phyloP scores from a whole-genome alignment of 2,329 filamentous ascomycete genomes.

The Diaporthe batatas region DNA sequence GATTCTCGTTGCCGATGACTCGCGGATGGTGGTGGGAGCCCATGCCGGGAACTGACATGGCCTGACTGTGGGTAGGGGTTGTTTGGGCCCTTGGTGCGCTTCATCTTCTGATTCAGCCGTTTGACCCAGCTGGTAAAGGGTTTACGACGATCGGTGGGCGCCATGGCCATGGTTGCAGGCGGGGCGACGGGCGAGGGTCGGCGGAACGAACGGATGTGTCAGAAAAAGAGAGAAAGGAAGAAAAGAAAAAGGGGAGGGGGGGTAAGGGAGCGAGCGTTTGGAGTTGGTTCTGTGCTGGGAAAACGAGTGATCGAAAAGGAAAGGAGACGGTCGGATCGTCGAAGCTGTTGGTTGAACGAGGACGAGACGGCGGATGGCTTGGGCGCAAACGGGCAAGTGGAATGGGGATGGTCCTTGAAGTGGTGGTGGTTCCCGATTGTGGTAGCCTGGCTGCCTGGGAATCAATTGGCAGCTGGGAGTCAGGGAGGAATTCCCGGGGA shows the following conservation, averaged over 20 bases:
- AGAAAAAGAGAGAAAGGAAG: slow-evolving; percentile 14
- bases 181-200: neutral
- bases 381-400: neutral
- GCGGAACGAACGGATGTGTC: neutral
- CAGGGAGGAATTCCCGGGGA: slow-evolving; percentile 9
- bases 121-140: slow-evolving; percentile 96
- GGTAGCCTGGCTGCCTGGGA: neutral
- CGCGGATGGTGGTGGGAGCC: slow-evolving; percentile 47
- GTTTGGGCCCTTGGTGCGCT: slow-evolving; percentile 76
- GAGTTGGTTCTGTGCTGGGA: slow-evolving; percentile 41
- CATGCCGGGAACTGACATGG: slow-evolving; percentile 54
- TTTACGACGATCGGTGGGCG: slow-evolving; percentile 73
- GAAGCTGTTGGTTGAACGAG: slow-evolving; percentile 13
- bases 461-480: slow-evolving; percentile 1
- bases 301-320: slow-evolving; percentile 21
- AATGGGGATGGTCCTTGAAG: slow-evolving; percentile 17
- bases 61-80: slow-evolving; percentile 93
- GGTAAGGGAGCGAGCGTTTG: slow-evolving; percentile 41
- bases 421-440: neutral
- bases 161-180: slow-evolving; percentile 41
- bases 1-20: slow-evolving; percentile 28
- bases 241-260: slow-evolving; percentile 19
- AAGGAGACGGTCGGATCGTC: slow-evolving; percentile 23
- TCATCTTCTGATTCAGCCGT: slow-evolving; percentile 78
- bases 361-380: slow-evolving; percentile 10